A percentile compares a stretch with the other conserved stretches of the same genome.
phyloP scores from a whole-genome alignment of 768 basidiomycete genomes.

The Hygrophoropsis aurantiaca region DNA sequence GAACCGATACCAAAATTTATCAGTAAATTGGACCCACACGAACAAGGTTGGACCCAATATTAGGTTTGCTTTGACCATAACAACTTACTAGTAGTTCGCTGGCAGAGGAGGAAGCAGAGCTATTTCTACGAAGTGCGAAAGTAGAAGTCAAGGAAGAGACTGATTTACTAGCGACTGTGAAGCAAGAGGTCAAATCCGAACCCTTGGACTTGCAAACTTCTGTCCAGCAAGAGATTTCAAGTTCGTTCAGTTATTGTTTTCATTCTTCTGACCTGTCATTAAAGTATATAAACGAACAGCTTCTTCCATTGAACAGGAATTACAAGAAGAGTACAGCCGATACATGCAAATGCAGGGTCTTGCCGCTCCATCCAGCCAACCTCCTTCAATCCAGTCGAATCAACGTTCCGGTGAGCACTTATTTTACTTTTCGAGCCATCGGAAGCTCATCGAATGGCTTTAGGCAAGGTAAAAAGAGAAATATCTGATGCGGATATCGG shows the following conservation, averaged over 20 bases:
- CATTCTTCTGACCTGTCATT: background rate
- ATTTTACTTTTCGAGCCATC: background rate
- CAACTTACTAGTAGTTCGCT: background rate
- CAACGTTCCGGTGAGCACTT: background rate
- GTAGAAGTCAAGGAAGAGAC: slow-evolving; percentile 2
- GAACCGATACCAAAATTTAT: slow-evolving; percentile 13
- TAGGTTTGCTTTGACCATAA: background rate
- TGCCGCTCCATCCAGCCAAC: background rate
- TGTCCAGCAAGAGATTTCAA: background rate
- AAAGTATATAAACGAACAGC: slow-evolving; percentile 9
- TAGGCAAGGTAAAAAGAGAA: slow-evolving; percentile 3
- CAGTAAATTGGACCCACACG: slow-evolving; percentile 29
- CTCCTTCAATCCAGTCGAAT: background rate
- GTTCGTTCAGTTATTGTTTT: background rate
- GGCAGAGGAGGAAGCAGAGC: slow-evolving; percentile 24
- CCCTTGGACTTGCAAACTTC: slow-evolving; percentile 7
- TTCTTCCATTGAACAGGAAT: slow-evolving; percentile 11
- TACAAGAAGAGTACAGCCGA: slow-evolving; percentile 11
- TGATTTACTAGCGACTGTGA: slow-evolving; percentile 1
- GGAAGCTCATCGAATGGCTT: background rate
- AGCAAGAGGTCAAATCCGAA: slow-evolving; percentile 7
- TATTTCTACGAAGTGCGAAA: slow-evolving; percentile 8
- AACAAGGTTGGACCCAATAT: slow-evolving; percentile 18
- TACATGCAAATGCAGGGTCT: background rate
- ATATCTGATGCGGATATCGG: background rate